phyloP scores from a whole-genome alignment of 495 filamentous ascomycete genomes.

The Physcia stellaris region DNA sequence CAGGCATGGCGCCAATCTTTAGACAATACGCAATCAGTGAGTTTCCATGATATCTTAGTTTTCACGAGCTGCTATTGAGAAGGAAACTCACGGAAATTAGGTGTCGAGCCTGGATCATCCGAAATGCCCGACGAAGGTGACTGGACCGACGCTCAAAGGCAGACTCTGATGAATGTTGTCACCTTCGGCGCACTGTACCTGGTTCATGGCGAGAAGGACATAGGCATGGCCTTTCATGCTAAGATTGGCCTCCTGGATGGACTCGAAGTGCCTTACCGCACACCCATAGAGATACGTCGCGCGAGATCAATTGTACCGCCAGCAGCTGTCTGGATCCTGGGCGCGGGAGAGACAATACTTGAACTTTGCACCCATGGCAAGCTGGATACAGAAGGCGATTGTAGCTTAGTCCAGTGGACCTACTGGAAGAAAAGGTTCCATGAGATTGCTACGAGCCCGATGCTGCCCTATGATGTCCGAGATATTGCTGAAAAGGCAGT shows the following conservation, averaged over 20 bases:
- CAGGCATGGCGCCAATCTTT: conserved; percentile 2
- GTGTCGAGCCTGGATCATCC: not conserved
- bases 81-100: not conserved
- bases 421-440: too few species aligned
- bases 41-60: not conserved
- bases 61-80: not conserved
- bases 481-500: too few species aligned
- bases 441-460: too few species aligned
- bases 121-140: conserved; percentile 1
- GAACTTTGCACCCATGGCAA: too few species aligned
- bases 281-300: conserved; percentile 3
- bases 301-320: conserved; percentile 1
- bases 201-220: conserved; percentile 1
- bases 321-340: conserved; percentile 12
- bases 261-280: conserved; percentile 5
- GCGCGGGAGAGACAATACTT: too few species aligned
- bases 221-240: conserved; percentile 7
- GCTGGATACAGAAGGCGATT: too few species aligned
- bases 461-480: too few species aligned
- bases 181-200: conserved; percentile 7
- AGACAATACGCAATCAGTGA: conserved; percentile 2
- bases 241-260: conserved; percentile 5
- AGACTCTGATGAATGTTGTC: not conserved
- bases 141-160: not conserved
- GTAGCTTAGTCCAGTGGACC: too few species aligned